Conservation (phyloP, 352 stramenopile species). For the Globisporangium takayamanum region DNA sequence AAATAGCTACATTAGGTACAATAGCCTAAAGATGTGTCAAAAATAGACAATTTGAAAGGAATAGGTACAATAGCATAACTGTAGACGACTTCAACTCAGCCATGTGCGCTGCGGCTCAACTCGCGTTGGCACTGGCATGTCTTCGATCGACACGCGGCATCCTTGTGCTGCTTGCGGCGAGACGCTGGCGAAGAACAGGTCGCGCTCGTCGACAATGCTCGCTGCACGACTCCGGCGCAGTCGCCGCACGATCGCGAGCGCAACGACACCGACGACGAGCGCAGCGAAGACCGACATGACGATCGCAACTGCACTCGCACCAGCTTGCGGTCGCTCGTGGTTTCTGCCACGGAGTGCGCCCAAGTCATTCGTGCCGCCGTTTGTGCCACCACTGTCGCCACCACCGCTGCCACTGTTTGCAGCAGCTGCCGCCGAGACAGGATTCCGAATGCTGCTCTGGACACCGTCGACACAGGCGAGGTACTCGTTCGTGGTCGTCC, state of each 20-base stretch:
- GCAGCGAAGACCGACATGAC: conserved; percentile 2
- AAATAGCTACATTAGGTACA: no score
- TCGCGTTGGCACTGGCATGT: no score
- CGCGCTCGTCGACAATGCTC: conserved; percentile 2
- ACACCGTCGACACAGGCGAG: conserved; percentile 42
- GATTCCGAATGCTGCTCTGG: conserved; percentile 3
- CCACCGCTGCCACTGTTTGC: neutral
- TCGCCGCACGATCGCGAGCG: conserved; percentile 3
- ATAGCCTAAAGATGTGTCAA: no score
- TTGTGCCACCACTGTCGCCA: neutral
- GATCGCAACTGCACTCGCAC: neutral
- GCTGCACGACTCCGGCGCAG: neutral
- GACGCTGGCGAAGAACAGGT: conserved; percentile 11
- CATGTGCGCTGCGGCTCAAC: no score
- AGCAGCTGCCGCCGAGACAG: neutral
- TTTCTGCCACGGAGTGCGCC: neutral
- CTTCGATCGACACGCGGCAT: neutral
- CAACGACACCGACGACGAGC: neutral
- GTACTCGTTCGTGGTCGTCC: conserved; percentile 59
- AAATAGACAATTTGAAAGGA: no score
- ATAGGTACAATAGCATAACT: no score
- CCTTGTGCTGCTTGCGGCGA: neutral
- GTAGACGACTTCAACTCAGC: no score
- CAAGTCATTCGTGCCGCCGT: neutral
- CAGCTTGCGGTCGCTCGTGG: neutral